Evolutionary conservation across 352 stramenopile species (phyloP).

Genomic region (Phytophthora hibernalis): DNA sequence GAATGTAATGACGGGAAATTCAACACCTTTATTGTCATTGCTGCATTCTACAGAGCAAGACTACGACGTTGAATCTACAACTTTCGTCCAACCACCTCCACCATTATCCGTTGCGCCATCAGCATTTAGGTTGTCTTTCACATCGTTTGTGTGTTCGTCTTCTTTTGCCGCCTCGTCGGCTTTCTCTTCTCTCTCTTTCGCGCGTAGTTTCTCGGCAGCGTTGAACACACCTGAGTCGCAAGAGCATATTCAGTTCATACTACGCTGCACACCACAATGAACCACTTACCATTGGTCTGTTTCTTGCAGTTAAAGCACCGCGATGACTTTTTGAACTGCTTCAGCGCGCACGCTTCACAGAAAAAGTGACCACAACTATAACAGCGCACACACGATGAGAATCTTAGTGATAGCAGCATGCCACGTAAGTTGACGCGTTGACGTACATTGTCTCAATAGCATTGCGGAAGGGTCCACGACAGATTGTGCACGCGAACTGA

Average conservation of each 20-base stretch:
- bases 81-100: constrained; percentile 30
- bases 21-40: constrained; percentile 4
- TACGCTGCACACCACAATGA: not conserved
- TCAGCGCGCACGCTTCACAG: constrained; percentile 93
- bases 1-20: constrained; percentile 6
- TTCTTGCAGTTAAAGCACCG: constrained; percentile 95
- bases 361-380: constrained; percentile 96
- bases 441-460: constrained; percentile 93
- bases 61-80: constrained; percentile 8
- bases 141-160: not conserved
- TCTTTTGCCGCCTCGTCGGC: constrained; percentile 19
- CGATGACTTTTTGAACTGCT: constrained; percentile 82
- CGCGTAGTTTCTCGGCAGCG: constrained; percentile 82
- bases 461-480: constrained; percentile 92
- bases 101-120: constrained; percentile 4
- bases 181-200: constrained; percentile 48
- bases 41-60: not conserved
- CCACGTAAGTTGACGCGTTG: not conserved
- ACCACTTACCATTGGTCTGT: constrained; percentile 87
- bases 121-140: not conserved
- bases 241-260: not conserved
- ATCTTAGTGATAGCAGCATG: not conserved
- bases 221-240: constrained; percentile 86
- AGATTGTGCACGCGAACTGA: constrained; percentile 97
- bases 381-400: not conserved